phyloP scores from a whole-genome alignment of 2,329 filamentous ascomycete genomes.

The Curvularia spicifera region DNA sequence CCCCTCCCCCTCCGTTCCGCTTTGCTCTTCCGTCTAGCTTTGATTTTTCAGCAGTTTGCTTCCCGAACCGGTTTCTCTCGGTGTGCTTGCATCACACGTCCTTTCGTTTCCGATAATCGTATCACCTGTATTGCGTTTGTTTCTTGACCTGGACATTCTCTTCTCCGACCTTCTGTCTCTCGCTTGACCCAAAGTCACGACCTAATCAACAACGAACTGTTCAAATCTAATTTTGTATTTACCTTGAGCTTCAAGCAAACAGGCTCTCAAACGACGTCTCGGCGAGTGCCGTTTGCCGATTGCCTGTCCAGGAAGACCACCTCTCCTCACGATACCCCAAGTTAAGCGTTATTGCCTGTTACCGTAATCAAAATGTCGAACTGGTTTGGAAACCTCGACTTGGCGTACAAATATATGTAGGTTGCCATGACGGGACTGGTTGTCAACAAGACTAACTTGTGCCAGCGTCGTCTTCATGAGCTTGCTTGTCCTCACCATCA shows the following conservation, averaged over 20 bases:
- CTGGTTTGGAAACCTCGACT: slow-evolving; percentile 45
- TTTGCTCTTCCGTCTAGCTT: slow-evolving; percentile 27
- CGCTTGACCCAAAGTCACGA: slow-evolving; percentile 7
- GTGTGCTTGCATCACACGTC: slow-evolving; percentile 46
- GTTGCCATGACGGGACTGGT: slow-evolving; percentile 3
- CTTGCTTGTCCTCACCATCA: slow-evolving; percentile 41
- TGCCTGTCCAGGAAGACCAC: not conserved
- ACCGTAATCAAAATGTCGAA: slow-evolving; percentile 21
- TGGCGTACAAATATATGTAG: slow-evolving; percentile 50
- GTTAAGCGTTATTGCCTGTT: not conserved
- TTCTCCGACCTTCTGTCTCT: slow-evolving; percentile 26
- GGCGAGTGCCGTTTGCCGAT: not conserved
- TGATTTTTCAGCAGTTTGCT: slow-evolving; percentile 27
- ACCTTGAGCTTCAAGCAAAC: not conserved
- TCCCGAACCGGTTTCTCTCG: slow-evolving; percentile 32
- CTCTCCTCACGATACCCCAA: not conserved
- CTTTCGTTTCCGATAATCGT: slow-evolving; percentile 35
- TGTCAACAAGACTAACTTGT: slow-evolving; percentile 6
- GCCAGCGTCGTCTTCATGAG: slow-evolving; percentile 45
- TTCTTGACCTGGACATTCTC: slow-evolving; percentile 18
- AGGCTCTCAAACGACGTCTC: not conserved
- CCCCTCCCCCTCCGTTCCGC: slow-evolving; percentile 12
- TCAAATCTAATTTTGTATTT: not conserved
- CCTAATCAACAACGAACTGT: slow-evolving; percentile 14
- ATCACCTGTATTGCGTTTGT: slow-evolving; percentile 15